Conservation (phyloP, 192 early-diverging fungal species). For the Umbelopsis vinacea region DNA sequence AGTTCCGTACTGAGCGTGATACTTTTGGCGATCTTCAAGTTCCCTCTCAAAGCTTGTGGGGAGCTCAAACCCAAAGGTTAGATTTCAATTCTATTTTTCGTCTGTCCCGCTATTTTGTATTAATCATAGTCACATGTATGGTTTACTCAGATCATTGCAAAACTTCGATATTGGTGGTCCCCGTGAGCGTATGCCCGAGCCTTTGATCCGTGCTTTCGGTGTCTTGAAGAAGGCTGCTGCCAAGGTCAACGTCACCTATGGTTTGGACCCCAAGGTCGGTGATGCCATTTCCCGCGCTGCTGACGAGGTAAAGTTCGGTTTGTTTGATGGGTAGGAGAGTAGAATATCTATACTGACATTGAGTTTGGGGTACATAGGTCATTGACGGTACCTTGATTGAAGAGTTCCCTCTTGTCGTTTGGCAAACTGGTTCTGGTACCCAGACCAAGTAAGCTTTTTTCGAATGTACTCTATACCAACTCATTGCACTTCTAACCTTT, state of each 20-base stretch:
- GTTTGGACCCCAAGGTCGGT: constrained; percentile 81
- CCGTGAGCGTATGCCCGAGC: constrained; percentile 93
- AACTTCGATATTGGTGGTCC: constrained; percentile 98
- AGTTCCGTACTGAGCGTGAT: constrained; percentile 79
- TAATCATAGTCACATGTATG: constrained; percentile 9
- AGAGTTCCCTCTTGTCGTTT: constrained; percentile 99
- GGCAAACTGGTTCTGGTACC: constrained; percentile 98
- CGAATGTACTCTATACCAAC: too few species aligned
- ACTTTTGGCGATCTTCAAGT: constrained; percentile 96
- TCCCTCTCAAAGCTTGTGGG: constrained; percentile 96
- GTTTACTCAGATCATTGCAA: constrained; percentile 72
- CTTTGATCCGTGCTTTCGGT: constrained; percentile 94
- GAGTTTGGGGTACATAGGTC: constrained; percentile 53
- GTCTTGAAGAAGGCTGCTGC: constrained; percentile 96
- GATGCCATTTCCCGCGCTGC: constrained; percentile 88
- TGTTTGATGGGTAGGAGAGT: too few species aligned
- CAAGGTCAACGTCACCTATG: constrained; percentile 91
- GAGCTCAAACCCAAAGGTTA: constrained; percentile 94
- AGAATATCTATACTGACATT: not conserved
- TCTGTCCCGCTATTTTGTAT: not conserved
- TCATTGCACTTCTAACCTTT: too few species aligned
- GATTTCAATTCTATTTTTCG: not conserved
- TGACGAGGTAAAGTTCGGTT: constrained; percentile 63
- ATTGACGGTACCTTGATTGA: constrained; percentile 90
- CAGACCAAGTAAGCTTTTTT: constrained; percentile 75